Base-by-base conservation (phyloP, 148 eudicot species). In the Camellia sinensis region DNA sequence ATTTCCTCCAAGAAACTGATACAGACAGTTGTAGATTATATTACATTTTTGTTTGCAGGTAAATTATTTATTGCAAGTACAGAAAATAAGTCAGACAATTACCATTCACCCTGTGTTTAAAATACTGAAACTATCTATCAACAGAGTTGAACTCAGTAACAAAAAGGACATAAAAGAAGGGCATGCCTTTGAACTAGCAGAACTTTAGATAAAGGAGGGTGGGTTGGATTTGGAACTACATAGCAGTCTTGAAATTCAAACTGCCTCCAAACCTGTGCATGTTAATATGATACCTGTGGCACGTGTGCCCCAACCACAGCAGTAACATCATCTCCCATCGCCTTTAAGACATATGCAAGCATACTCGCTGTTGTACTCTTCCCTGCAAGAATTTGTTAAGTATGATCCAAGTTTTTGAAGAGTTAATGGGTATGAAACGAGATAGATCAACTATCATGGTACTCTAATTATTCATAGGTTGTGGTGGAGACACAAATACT, bases 311-410 rank as follows among this genome's bases (percentile, higher is more conserved):
- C 80, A 67, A 78, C 64, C 13, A 78, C 65, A 53, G 74, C 80
- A 3, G 73, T 78, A 67, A 78, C 19, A 67, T 78, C 74, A 37
- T 50, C 73, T 67, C 80, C 74, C 74, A 78, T 66, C 5, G 65
- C 73, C 50, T 78, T 78, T 54, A 78, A 78, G 29, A 67, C 74
- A 78, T 67, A 78, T 67, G 74, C 80, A 53, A 78, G 74, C 79
- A 62, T 76, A 61, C 79, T 76, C 4, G 79, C 69, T 11, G 69
- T 60, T n/a, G 79, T 76, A 62, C 67, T 76, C 41, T 76, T 76
- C 54, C 79, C 69, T 76, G 64, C 4, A 19, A 18, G 74, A 18
- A 71, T 52, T 7, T 46, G 3, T 48, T 9, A 46, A 50, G 3
- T 18, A n/a, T 3, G 0, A 50, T 48, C 6, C 19, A 71, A 48